Evolutionary conservation across 148 eudicot species (phyloP).

Genomic region (Camellia lanceoleosa): DNA sequence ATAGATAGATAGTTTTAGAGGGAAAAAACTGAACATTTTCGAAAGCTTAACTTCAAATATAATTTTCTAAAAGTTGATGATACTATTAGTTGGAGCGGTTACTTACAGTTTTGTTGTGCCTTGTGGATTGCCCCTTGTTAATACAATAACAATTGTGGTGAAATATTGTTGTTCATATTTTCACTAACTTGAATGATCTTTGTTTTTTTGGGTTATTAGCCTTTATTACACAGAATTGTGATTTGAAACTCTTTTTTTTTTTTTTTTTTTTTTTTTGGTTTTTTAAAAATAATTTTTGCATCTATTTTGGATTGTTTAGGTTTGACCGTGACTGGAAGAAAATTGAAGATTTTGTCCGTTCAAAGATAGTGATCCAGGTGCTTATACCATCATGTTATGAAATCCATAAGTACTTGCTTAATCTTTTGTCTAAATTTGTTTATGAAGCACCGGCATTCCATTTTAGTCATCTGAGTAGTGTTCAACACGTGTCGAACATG

Average conservation of each 20-base stretch:
- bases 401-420: neutral
- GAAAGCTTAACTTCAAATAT: too few species aligned
- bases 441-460: too few species aligned
- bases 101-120: too few species aligned
- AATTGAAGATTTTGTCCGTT: slow-evolving; percentile 91
- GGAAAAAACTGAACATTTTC: too few species aligned
- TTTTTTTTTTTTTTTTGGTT: too few species aligned
- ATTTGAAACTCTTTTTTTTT: neutral
- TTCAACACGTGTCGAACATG: too few species aligned
- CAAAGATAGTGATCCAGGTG: slow-evolving; percentile 92
- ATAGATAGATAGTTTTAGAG: too few species aligned
- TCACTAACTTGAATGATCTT: neutral
- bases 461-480: too few species aligned
- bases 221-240: neutral
- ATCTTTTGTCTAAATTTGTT: neutral
- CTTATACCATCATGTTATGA: slow-evolving; percentile 18
- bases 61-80: too few species aligned
- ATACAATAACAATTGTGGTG: neutral
- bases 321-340: slow-evolving; percentile 97
- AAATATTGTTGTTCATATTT: neutral
- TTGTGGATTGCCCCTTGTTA: neutral
- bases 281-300: neutral
- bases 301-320: slow-evolving; percentile 37
- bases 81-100: too few species aligned
- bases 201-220: neutral